Conservation (phyloP, 2,329 filamentous ascomycete species). For the Aspergillus brasiliensis region DNA sequence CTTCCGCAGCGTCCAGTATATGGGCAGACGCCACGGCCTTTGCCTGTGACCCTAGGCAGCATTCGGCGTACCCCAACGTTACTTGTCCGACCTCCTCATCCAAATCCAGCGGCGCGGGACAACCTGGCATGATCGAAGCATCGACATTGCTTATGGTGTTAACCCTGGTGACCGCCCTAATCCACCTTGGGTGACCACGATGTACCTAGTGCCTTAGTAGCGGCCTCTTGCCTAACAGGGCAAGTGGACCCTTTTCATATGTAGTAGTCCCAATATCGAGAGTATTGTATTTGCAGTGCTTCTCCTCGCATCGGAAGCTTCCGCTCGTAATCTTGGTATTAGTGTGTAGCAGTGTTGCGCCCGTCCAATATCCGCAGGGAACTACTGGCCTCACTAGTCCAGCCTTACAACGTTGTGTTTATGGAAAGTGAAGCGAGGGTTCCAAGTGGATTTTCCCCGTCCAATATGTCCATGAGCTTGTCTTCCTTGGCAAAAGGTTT, state of each 20-base stretch:
- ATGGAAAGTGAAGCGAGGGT: neutral
- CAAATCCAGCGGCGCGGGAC: neutral
- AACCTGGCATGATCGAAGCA: neutral
- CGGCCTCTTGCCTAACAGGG: neutral
- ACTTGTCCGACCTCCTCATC: neutral
- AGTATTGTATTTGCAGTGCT: neutral
- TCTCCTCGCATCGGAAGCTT: neutral
- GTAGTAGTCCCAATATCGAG: neutral
- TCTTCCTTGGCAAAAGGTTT: neutral
- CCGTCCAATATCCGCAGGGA: neutral
- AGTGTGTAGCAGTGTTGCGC: too few relatives aligned
- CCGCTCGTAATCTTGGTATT: neutral
- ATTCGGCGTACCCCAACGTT: neutral
- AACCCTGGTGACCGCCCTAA: neutral
- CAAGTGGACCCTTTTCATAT: neutral
- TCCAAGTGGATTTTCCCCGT: neutral
- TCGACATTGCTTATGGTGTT: neutral
- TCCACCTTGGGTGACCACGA: neutral
- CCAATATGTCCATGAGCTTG: neutral
- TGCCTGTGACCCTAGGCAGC: neutral
- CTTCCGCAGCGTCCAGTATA: constrained; percentile 6
- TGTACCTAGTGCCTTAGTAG: neutral
- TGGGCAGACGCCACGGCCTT: neutral
- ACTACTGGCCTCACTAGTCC: neutral
- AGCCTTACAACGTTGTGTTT: neutral